Conservation (phyloP, 2,329 filamentous ascomycete species). For the Penicillium sp. region DNA sequence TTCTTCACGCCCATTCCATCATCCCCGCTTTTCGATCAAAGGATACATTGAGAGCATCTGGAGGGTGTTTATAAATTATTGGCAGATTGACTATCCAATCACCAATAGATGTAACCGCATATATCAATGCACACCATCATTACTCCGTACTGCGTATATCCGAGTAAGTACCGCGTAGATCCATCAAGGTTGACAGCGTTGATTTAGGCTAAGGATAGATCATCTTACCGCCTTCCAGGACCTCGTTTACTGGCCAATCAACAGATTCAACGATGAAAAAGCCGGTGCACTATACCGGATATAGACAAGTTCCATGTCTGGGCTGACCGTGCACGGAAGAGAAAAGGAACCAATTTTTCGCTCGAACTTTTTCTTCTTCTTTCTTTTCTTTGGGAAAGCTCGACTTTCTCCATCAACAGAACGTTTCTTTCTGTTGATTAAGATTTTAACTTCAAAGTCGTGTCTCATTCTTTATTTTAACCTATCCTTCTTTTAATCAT, state of each 20-base stretch:
- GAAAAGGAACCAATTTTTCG: constrained; percentile 33
- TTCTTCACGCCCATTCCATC: too few relatives aligned
- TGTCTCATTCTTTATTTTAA: constrained; percentile 26
- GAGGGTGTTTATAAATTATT: too few relatives aligned
- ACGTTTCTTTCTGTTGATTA: constrained; percentile 48
- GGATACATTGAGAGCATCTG: too few relatives aligned
- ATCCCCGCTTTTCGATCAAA: too few relatives aligned
- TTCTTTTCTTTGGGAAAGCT: constrained; percentile 55
- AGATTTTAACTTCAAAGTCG: constrained; percentile 20
- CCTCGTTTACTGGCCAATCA: constrained; percentile 36
- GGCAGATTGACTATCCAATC: too few relatives aligned
- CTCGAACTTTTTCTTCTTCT: constrained; percentile 40
- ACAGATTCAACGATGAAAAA: neutral
- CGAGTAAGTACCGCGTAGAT: too few relatives aligned
- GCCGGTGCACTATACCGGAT: constrained; percentile 24
- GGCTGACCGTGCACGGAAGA: constrained; percentile 24
- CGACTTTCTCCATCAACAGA: constrained; percentile 59
- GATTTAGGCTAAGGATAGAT: constrained; percentile 1
- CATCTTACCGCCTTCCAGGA: constrained; percentile 24
- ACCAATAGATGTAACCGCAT: too few relatives aligned
- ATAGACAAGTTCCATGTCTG: constrained; percentile 14
- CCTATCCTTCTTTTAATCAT: constrained; percentile 46
- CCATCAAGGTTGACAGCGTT: neutral
- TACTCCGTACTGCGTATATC: too few relatives aligned
- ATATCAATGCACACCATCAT: too few relatives aligned